phyloP scores from a whole-genome alignment of 768 basidiomycete genomes.

The Pleurotus tuoliensis region DNA sequence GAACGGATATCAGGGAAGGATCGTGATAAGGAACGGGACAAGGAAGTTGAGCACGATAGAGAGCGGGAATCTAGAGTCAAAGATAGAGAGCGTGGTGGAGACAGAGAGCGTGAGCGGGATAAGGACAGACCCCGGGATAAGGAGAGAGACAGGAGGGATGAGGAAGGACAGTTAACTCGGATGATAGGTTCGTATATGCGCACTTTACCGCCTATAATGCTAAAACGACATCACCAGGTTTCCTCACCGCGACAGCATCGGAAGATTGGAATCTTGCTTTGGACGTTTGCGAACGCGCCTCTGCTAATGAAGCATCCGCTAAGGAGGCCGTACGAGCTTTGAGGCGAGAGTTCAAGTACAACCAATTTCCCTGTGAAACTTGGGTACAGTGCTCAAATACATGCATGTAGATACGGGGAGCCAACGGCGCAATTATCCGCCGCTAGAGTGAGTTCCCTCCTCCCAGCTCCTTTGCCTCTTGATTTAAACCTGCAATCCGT shows the following conservation, averaged over 20 bases:
- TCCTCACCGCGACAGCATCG: slow-evolving; percentile 70
- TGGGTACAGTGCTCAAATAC: slow-evolving; percentile 3
- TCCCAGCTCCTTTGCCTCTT: background rate
- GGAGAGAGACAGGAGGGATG: slow-evolving; percentile 32
- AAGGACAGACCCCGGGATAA: slow-evolving; percentile 23
- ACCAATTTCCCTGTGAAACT: slow-evolving; percentile 4
- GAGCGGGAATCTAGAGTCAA: slow-evolving; percentile 20
- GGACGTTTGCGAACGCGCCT: slow-evolving; percentile 84
- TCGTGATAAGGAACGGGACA: slow-evolving; percentile 33
- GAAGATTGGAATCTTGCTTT: slow-evolving; percentile 82
- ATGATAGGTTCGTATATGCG: slow-evolving; percentile 56
- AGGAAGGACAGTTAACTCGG: slow-evolving; percentile 49
- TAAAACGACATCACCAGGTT: slow-evolving; percentile 39
- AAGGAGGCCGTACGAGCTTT: slow-evolving; percentile 84
- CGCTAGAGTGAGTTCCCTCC: slow-evolving; percentile 52
- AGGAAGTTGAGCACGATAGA: slow-evolving; percentile 29
- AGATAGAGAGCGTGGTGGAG: slow-evolving; percentile 31
- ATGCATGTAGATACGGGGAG: slow-evolving; percentile 57
- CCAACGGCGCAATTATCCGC: slow-evolving; percentile 74
- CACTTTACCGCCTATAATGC: background rate
- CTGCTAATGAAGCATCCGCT: slow-evolving; percentile 63
- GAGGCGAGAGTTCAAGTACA: slow-evolving; percentile 80
- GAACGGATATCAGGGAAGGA: slow-evolving; percentile 24
- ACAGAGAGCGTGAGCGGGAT: slow-evolving; percentile 14
- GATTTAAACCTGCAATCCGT: background rate